Percentiles rank a stretch among this genome's conserved stretches.
phyloP scores from a whole-genome alignment of 2,329 filamentous ascomycete species.

The Xylariaceae sp. region DNA sequence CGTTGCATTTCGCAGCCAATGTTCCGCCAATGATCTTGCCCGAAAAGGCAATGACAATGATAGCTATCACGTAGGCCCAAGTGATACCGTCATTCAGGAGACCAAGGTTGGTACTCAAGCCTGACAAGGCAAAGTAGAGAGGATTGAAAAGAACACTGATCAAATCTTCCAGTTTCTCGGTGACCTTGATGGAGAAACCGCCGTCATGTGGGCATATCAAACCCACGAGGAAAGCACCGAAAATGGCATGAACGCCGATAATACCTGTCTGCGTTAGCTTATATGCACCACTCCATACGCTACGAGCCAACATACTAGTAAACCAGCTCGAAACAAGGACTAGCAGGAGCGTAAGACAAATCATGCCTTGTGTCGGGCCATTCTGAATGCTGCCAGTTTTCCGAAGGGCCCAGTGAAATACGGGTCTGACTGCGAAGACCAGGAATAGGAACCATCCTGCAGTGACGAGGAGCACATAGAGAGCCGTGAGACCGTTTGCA shows the following conservation, averaged over 20 bases:
- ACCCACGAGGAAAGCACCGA: constrained; percentile 85
- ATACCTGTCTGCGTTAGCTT: constrained; percentile 53
- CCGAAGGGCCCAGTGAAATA: constrained; percentile 68
- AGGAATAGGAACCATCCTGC: constrained; percentile 74
- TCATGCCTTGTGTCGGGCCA: constrained; percentile 79
- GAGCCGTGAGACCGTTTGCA: constrained; percentile 70
- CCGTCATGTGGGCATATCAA: constrained; percentile 86
- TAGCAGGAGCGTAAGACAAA: constrained; percentile 75
- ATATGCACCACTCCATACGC: neutral
- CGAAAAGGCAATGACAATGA: constrained; percentile 74
- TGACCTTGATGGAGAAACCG: constrained; percentile 84
- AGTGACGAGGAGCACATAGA: constrained; percentile 76
- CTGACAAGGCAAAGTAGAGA: constrained; percentile 89
- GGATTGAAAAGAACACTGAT: constrained; percentile 79
- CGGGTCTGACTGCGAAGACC: constrained; percentile 64
- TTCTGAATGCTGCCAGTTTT: constrained; percentile 75
- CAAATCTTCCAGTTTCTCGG: constrained; percentile 91
- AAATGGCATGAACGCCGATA: constrained; percentile 91
- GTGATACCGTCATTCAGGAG: constrained; percentile 74
- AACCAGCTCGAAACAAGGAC: constrained; percentile 64
- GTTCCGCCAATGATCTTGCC: constrained; percentile 83
- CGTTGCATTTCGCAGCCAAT: constrained; percentile 67
- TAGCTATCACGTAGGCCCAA: constrained; percentile 85
- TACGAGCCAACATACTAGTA: constrained; percentile 33
- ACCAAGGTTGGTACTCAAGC: constrained; percentile 81